Evolutionary conservation across 1,139 yeast genomes (phyloP), one percentile per base, ranked within the genome.

Genomic region (Oligophagozyma castellii): DNA sequence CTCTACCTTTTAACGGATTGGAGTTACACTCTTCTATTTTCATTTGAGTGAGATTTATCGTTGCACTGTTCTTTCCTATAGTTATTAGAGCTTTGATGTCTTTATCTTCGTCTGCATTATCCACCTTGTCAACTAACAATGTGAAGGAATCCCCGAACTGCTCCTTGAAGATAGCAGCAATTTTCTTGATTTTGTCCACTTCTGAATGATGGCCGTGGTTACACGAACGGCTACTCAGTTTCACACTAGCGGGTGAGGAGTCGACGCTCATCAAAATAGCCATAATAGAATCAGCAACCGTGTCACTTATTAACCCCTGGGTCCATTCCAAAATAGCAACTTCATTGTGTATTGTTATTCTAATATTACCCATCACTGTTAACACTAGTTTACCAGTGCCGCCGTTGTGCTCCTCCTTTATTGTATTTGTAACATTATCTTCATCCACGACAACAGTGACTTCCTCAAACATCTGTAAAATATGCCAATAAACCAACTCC

Each of bases 391-490:
- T 59, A 18, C 58, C 61, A 5, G 27, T 20, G 18, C 30, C 20
- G n/a, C 14, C 26, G 10, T 33, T 32, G 21, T 31, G 23, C n/a
- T 63, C 70, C 4, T 28, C 22, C 14, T 39, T 43, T 11, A 34
- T 11, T 8, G 31, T 18, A 16, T 37, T 32, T 4, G 54, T 46
- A 11, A 49, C 34, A 27, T 48, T 44, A 19, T 65, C 69, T 30
- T 70, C 72, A 42, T 75, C 83, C 32, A 61, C 63, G n/a, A 76
- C 37, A 1, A 80, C 66, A 23, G 75, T 73, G 10, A 84, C 68
- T 44, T 67, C 71, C 2, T 96, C 96, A 64, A 89, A 89, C 98
- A 92, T 89, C 50, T 86, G 96, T 37, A 79, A 73, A 37, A 89
- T 65, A 51, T 89, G 96, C 83, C 93, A 89, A 38, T 70, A 67